A percentile compares a stretch with the other conserved stretches of the same genome.
Evolutionary conservation across 805 yeast genomes (phyloP).

Genomic region (Starmerella khaoyaiensis): DNA sequence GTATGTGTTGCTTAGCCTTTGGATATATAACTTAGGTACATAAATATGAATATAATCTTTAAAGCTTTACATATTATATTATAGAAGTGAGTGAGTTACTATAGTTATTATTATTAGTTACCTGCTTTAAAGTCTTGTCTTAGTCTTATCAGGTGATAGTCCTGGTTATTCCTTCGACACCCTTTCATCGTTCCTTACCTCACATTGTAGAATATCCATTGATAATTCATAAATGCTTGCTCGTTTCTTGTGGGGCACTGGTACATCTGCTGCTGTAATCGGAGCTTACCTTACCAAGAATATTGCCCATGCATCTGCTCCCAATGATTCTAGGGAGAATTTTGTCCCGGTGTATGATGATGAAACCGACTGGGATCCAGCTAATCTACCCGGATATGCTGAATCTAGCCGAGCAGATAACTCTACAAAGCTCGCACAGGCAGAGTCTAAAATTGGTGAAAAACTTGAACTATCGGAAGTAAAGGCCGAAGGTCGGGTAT

Average conservation of each 20-base stretch:
- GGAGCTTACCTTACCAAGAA: not conserved
- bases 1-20: too few relatives aligned
- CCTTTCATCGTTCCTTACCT: too few relatives aligned
- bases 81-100: too few relatives aligned
- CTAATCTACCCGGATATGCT: constrained; percentile 23
- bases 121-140: too few relatives aligned
- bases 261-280: constrained; percentile 4
- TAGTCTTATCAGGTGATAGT: too few relatives aligned
- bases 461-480: constrained; percentile 18
- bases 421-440: constrained; percentile 11
- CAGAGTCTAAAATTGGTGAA: constrained; percentile 14
- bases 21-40: too few relatives aligned
- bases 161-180: too few relatives aligned
- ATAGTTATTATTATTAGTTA: too few relatives aligned
- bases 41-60: too few relatives aligned
- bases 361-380: constrained; percentile 14
- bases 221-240: constrained; percentile 8
- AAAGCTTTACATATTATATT: too few relatives aligned
- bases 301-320: constrained; percentile 8
- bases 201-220: too few relatives aligned
- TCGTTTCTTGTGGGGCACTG: constrained; percentile 3
- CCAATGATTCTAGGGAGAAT: constrained; percentile 12
- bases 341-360: constrained; percentile 25
- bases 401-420: constrained; percentile 16
- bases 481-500: constrained; percentile 43